Conservation (phyloP, 371 early-diverging fungal species). For the Capillidium rhysosporum region DNA sequence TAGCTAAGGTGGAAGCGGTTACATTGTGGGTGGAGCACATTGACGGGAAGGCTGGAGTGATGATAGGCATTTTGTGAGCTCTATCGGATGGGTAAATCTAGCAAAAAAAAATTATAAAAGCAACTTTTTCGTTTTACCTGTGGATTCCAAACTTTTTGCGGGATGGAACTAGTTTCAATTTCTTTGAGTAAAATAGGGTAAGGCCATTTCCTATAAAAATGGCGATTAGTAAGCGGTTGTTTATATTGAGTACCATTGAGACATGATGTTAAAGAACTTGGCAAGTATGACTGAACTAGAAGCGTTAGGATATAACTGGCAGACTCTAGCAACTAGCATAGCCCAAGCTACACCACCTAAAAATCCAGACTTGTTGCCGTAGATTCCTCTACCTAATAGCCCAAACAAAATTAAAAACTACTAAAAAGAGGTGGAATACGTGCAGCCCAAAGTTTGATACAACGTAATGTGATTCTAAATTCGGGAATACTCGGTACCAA, state of each 20-base stretch:
- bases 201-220: constrained; percentile 65
- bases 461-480: constrained; percentile 84
- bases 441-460: constrained; percentile 99
- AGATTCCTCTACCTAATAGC: constrained; percentile 46
- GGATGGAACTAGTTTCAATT: constrained; percentile 82
- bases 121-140: constrained; percentile 18
- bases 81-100: constrained; percentile 69
- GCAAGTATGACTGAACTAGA: constrained; percentile 68
- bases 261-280: constrained; percentile 82
- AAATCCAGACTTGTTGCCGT: constrained; percentile 97
- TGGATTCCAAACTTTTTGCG: constrained; percentile 97
- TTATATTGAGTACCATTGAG: constrained; percentile 45
- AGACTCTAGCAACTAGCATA: constrained; percentile 91
- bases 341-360: constrained; percentile 99
- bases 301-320: constrained; percentile 95
- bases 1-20: constrained; percentile 64
- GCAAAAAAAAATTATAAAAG: background rate
- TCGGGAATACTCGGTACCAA: constrained; percentile 83
- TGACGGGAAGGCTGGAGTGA: constrained; percentile 99
- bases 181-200: constrained; percentile 85
- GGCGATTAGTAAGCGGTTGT: background rate
- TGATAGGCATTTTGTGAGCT: constrained; percentile 96
- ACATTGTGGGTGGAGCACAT: constrained; percentile 99
- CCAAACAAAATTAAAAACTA: background rate
- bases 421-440: constrained; percentile 9